phyloP scores from a whole-genome alignment of 495 filamentous ascomycete genomes.

The Massariosphaeria phaeospora region DNA sequence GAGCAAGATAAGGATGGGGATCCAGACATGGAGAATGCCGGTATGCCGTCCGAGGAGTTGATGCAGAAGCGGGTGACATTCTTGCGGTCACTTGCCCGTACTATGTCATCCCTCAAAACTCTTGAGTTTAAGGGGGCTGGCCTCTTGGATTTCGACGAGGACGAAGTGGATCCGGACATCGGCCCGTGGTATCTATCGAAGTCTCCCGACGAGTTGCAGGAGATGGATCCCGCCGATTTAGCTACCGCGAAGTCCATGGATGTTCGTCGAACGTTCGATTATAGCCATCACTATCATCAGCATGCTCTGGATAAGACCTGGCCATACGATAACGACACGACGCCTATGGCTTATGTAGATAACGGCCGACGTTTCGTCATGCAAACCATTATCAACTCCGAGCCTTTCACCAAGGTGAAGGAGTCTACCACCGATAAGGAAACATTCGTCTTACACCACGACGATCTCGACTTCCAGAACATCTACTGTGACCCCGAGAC shows the following conservation, averaged over 20 bases:
- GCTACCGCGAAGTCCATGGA: background rate
- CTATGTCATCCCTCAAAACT: background rate
- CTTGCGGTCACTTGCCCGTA: background rate
- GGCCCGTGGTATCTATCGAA: background rate
- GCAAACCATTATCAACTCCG: background rate
- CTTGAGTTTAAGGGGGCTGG: background rate
- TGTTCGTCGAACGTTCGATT: background rate
- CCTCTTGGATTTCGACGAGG: background rate
- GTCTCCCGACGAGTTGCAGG: background rate
- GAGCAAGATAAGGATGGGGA: constrained; percentile 27
- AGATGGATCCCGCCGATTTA: background rate
- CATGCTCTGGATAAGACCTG: background rate
- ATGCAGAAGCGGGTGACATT: background rate
- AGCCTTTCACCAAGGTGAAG: no score
- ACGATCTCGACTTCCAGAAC: constrained; percentile 13
- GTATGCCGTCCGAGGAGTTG: background rate
- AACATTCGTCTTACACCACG: constrained; percentile 7
- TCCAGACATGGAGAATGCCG: background rate
- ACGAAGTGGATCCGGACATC: background rate
- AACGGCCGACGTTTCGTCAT: background rate
- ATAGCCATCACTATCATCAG: background rate
- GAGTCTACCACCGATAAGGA: background rate
- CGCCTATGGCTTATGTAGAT: background rate
- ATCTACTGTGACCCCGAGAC: constrained; percentile 7
- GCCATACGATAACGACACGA: background rate